Percentiles rank a stretch among this genome's conserved stretches.
phyloP scores from a whole-genome alignment of 73 alveolate species.

The Tetrahymena malaccensis region DNA sequence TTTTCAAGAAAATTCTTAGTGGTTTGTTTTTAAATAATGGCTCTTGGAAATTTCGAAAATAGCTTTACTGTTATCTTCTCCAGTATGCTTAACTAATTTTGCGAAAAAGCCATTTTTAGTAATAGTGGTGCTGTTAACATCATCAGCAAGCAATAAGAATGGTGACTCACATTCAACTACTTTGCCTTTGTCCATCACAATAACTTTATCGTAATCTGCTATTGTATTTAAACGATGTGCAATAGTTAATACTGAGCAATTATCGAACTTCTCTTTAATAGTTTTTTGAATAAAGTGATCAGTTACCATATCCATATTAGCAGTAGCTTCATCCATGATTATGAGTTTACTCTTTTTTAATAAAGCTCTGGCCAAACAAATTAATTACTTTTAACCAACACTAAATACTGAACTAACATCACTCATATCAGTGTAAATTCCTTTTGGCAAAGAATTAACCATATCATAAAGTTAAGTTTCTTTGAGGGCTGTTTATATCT shows the following conservation, averaged over 20 bases:
- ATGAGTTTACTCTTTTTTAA: slow-evolving; percentile 25
- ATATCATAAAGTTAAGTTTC: slow-evolving; percentile 8
- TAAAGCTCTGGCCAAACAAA: slow-evolving; percentile 42
- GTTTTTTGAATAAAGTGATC: slow-evolving; percentile 27
- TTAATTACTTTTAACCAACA: slow-evolving; percentile 44
- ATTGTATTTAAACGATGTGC: slow-evolving; percentile 44
- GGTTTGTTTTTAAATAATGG: neutral
- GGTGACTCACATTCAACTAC: slow-evolving; percentile 25
- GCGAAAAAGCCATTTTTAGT: slow-evolving; percentile 18
- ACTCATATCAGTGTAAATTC: slow-evolving; percentile 29
- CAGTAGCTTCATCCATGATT: slow-evolving; percentile 34
- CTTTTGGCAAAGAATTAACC: neutral
- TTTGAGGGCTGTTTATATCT: slow-evolving; percentile 35
- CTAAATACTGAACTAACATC: slow-evolving; percentile 39
- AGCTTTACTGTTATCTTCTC: slow-evolving; percentile 21
- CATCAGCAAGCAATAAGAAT: slow-evolving; percentile 10
- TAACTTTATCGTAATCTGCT: slow-evolving; percentile 42
- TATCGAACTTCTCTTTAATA: neutral
- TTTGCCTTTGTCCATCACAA: slow-evolving; percentile 30
- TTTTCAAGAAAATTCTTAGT: neutral
- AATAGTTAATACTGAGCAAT: slow-evolving; percentile 34
- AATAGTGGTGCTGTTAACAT: neutral
- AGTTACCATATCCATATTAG: slow-evolving; percentile 9
- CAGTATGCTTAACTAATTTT: slow-evolving; percentile 23
- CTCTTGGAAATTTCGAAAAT: slow-evolving; percentile 28